These are phyloP conservation scores for Bryum argenteum DNA, from an alignment of 225 moss, liverwort and hornwort species.

Conservation along the genomic window DNA sequence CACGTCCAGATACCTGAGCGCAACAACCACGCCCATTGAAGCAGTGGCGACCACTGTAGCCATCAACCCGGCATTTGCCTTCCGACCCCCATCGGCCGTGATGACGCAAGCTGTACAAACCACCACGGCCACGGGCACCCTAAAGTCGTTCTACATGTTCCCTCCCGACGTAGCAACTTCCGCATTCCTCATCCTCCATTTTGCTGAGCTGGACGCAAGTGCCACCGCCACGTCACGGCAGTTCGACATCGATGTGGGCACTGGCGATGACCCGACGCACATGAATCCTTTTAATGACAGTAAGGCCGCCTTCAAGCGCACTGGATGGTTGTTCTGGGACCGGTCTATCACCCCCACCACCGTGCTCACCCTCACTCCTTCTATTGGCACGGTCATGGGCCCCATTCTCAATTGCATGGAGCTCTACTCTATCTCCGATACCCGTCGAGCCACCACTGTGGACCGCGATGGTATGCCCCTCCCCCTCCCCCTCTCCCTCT, in stretches of 20 bases:
- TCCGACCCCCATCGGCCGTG: slow-evolving; percentile 14
- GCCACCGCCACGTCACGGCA: slow-evolving; percentile 11
- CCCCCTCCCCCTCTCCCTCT: no score
- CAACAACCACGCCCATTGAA: neutral
- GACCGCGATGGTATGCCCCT: slow-evolving; percentile 35
- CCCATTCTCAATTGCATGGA: slow-evolving; percentile 41
- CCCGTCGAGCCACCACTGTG: neutral
- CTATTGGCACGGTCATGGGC: neutral
- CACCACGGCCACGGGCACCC: slow-evolving; percentile 13
- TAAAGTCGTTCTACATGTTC: slow-evolving; percentile 15
- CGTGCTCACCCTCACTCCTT: neutral
- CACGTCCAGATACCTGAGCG: slow-evolving; percentile 7
- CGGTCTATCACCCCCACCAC: neutral
- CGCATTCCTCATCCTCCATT: slow-evolving; percentile 15
- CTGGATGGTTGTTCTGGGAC: slow-evolving; percentile 2
- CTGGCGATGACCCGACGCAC: accelerated
- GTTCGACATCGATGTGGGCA: neutral
- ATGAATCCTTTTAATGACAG: neutral
- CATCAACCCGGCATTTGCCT: neutral
- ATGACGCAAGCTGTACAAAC: slow-evolving; percentile 31
- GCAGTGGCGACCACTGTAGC: neutral
- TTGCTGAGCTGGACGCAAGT: slow-evolving; percentile 27
- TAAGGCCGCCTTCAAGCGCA: accelerated
- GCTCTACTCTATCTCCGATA: slow-evolving; percentile 13
- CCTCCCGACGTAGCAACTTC: neutral